Evolutionary conservation across 2,329 filamentous ascomycete species (phyloP), one percentile per base, ranked within the genome.

Genomic region (Alternaria viburni): DNA sequence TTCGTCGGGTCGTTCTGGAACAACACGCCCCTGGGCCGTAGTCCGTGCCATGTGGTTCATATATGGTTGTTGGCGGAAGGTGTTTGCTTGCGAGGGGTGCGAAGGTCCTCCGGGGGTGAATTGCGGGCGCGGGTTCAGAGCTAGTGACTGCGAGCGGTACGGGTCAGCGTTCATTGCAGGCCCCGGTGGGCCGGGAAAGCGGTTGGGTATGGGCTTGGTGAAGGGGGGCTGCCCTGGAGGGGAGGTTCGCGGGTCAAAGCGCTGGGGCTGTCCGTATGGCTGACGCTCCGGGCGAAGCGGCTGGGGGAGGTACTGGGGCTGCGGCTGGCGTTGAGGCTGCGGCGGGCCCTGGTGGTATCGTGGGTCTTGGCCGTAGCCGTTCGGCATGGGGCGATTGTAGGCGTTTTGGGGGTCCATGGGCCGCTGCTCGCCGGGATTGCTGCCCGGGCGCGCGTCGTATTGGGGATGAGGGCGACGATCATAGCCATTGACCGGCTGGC

Each of bases 141-240:
- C 95, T 76, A 99, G 89, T 32, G 95, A 98, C 73, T 97, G 93
- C n/a, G 96, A 96, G 62, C 96, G 89, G 81, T 93, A 96, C 6
- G 90, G 86, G 80, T 98, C 95, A 36, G 88, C 90, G 77, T 96
- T 96, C 81, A 96, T 81, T 47, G 93, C 92, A 52, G 92, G 89
- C 13, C 81, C 83, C 10, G 89, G 86, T 23, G 76, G 75, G 23
- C 74, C 72, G 19, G 87, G 86, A 72, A 86, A 86, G 64, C 88
- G 87, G 74, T 83, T 82, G 26, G 86, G 84, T 19, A 85, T 81
- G 44, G 86, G 86, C 62, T 91, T 88, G 68, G 77, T 81, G 76
- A 82, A 83, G 61, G 82, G 82, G 28, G 83, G 81, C 65, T 83
- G 82, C 44, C 83, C 81, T n/a, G 79, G 79, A 58, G 82, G 82